Conservation (phyloP, 768 basidiomycete genomes). For the Mycena indigotica region DNA sequence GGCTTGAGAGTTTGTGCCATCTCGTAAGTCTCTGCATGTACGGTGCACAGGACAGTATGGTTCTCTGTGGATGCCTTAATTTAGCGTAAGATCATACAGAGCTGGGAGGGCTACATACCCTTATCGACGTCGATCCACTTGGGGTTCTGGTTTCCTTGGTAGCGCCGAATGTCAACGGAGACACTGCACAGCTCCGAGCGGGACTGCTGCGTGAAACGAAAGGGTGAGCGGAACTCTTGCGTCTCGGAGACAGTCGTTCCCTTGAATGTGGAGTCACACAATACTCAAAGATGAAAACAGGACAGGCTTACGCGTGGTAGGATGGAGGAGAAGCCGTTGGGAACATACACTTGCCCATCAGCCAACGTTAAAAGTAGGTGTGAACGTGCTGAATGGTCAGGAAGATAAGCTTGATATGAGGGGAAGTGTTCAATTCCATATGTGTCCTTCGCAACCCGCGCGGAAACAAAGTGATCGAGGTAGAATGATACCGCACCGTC, state of each 20-base stretch:
- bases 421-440: neutral
- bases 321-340: constrained; percentile 25
- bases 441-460: constrained; percentile 11
- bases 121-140: constrained; percentile 30
- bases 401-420: constrained; percentile 11
- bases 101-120: constrained; percentile 24
- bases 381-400: constrained; percentile 23
- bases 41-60: constrained; percentile 13
- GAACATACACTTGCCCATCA: neutral
- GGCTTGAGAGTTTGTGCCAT: neutral
- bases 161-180: constrained; percentile 24
- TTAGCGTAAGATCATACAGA: constrained; percentile 24
- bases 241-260: constrained; percentile 37
- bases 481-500: constrained; percentile 16
- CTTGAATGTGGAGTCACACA: no score
- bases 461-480: constrained; percentile 12
- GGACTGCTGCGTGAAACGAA: constrained; percentile 3
- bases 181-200: constrained; percentile 6
- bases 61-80: constrained; percentile 25
- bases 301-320: constrained; percentile 26
- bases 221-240: constrained; percentile 27
- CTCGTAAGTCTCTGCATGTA: constrained; percentile 21
- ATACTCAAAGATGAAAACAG: no score
- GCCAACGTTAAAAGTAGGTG: neutral
- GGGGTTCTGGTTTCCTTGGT: constrained; percentile 27